Percentiles rank a stretch among this genome's conserved stretches.
These are phyloP conservation scores for Magnolia sinica DNA, from an alignment of 164 flowering plant species.

Conservation along the genomic window DNA sequence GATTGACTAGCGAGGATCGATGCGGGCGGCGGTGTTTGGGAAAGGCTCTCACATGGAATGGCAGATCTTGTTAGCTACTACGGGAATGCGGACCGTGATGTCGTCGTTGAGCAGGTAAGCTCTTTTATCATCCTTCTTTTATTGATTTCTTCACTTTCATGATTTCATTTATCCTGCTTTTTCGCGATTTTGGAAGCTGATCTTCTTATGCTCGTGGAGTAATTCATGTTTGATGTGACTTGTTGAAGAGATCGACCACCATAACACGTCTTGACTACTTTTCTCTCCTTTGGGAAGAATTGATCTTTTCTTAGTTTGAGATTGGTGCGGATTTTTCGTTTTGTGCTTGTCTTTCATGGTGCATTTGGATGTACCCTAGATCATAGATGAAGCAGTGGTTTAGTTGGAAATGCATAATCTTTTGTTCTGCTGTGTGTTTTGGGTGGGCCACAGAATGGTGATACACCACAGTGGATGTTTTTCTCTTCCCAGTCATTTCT, in stretches of 20 bases:
- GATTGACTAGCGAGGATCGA: constrained; percentile 28
- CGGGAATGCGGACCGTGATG: constrained; percentile 77
- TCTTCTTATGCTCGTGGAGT: neutral
- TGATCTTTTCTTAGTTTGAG: neutral
- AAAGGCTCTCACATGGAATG: constrained; percentile 89
- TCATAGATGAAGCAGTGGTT: neutral
- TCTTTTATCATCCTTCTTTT: neutral
- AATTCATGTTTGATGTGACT: neutral
- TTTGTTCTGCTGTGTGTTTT: neutral
- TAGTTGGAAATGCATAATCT: neutral
- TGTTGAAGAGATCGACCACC: neutral
- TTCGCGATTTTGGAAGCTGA: neutral
- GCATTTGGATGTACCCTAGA: neutral
- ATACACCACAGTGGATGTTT: neutral
- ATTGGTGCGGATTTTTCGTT: neutral
- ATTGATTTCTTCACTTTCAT: neutral
- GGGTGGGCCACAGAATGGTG: neutral
- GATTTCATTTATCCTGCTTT: neutral
- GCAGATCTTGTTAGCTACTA: constrained; percentile 94
- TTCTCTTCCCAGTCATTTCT: neutral
- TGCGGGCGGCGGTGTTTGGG: constrained; percentile 63
- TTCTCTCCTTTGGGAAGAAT: neutral
- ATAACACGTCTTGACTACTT: neutral
- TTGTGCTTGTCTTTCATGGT: neutral
- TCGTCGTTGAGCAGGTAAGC: constrained; percentile 22